A percentile compares a stretch with the other conserved stretches of the same genome.
phyloP scores from a whole-genome alignment of 176 grass and related monocot species.

The maize (Zea mays) region Zm-B73-REFERENCE-NAM-5.0 NC_050097.1:22447001-22447500 shows the following conservation, averaged over 20 bases:
- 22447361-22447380: constrained; percentile 67
- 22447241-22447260: not conserved
- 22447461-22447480: constrained; percentile 68
- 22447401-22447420: constrained; percentile 61
- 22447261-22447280: not conserved
- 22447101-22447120: constrained; percentile 47
- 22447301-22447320: not conserved
- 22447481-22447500: constrained; percentile 78
- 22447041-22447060: not conserved
- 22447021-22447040: not conserved
- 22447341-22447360: constrained; percentile 62
- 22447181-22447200: constrained; percentile 68
- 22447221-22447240: constrained; percentile 82
- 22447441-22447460: constrained; percentile 76
- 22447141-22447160: constrained; percentile 69
- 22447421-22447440: constrained; percentile 50
- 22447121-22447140: constrained; percentile 69
- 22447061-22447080: not conserved
- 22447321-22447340: not conserved
- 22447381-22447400: constrained; percentile 60
- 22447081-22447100: not conserved
- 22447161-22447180: constrained; percentile 74
- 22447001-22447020: constrained; percentile 64
- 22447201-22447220: constrained; percentile 71
- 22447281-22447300: not conserved